Base-by-base conservation (phyloP, 805 yeast species). In the Candida insectalens region DNA sequence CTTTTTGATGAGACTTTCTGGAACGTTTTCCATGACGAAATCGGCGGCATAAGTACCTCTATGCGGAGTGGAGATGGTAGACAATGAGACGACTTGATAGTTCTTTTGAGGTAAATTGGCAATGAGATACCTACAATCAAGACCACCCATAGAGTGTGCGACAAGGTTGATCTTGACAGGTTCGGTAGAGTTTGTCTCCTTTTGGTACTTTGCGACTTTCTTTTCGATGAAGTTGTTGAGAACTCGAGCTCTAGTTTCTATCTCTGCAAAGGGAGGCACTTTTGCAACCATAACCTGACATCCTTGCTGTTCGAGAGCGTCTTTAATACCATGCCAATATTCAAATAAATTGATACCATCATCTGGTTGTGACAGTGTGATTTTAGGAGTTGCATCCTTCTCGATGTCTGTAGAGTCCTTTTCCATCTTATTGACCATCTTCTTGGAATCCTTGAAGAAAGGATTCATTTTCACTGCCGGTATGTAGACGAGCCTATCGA, bases 121-220 rank as follows among this genome's bases (percentile, higher is more conserved):
- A 2, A 85, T 81, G 42, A 88, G 55, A 50, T 76, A 83, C 33
- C 96, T 60, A 22, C 87, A 73, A 49, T 88, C 96, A 20, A 87
- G 59, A 0, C 96, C 96, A 4, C 96, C 96, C 96, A 87, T 85
- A 0, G 95, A 84, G 51, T 87, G 96, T 5, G 92, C 92, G 18
- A 87, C 65, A 29, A 87, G 52, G 48, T 88, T 88, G 12, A 87
- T 65, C 38, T 74, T 75, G 15, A 74, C 42, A 9, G 59, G 60
- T 18, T 55, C 51, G 12, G 46, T 44, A 8, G 42, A 40, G 10
- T 48, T 57, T 39, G 15, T 55, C 46, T 10, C 46, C 40, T 4
- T 44, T 28, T 26, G 35, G 15, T 37, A 31, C 6, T 21, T 8
- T 3, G 42, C 37, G 5, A 47, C n/a, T 45, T 49, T 23, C 25